Conservation (phyloP, 1,139 yeast species). For the Blastobotrys illinoisensis region DNA sequence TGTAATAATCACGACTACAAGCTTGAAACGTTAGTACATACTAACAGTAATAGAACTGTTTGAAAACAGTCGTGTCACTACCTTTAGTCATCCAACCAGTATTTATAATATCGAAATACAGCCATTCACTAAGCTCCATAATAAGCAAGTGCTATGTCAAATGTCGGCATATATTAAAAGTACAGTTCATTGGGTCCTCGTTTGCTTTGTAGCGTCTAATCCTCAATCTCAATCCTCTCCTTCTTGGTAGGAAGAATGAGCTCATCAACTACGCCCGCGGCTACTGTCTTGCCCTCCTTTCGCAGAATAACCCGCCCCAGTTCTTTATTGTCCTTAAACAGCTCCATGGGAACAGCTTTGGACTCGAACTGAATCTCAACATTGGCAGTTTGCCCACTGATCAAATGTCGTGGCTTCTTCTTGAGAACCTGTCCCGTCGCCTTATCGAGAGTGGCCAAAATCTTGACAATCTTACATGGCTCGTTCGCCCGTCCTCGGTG, state of each 20-base stretch:
- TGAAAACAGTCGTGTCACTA: no score
- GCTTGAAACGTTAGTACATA: no score
- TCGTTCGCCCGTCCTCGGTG: constrained; percentile 77
- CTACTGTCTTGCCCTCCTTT: constrained; percentile 80
- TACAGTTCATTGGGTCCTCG: no score
- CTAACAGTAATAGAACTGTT: no score
- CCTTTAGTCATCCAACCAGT: not conserved
- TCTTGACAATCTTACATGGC: constrained; percentile 62
- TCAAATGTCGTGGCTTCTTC: constrained; percentile 63
- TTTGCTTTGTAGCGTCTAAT: not conserved
- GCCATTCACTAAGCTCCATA: no score
- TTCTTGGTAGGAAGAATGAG: not conserved
- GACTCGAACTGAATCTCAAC: constrained; percentile 62
- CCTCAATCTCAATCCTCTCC: not conserved
- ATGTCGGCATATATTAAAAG: no score
- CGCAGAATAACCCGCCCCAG: constrained; percentile 82
- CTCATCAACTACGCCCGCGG: constrained; percentile 67
- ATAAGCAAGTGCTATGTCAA: no score
- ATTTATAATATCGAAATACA: not conserved
- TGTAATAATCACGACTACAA: no score
- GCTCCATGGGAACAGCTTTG: constrained; percentile 48
- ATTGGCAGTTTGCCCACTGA: constrained; percentile 65
- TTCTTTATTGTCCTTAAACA: constrained; percentile 52
- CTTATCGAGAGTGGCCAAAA: constrained; percentile 47
- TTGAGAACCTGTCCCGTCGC: constrained; percentile 40